Evolutionary conservation across 352 stramenopile species (phyloP).

Genomic region (Bremia lactucae): DNA sequence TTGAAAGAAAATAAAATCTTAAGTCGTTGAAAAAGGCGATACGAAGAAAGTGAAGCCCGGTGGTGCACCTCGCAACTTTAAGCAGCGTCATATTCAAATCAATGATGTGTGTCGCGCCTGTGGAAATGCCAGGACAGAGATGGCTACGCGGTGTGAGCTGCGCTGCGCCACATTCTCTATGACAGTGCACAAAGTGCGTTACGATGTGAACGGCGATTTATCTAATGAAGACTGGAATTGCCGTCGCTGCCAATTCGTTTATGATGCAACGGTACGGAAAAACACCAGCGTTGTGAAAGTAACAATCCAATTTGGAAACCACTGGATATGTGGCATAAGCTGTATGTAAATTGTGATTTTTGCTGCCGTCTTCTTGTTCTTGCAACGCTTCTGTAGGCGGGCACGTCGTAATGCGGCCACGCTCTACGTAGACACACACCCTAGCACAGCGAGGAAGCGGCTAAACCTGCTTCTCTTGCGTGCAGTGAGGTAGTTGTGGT

Average conservation of each 20-base stretch:
- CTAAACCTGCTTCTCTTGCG: too few relatives aligned
- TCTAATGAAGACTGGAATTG: slow-evolving; percentile 42
- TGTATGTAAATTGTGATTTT: slow-evolving; percentile 35
- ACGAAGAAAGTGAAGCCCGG: slow-evolving; percentile 10
- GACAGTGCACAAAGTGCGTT: slow-evolving; percentile 68
- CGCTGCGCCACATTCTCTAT: slow-evolving; percentile 53
- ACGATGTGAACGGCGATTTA: slow-evolving; percentile 32
- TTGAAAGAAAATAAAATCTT: slow-evolving; percentile 4
- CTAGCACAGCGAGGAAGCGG: too few relatives aligned
- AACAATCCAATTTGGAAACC: slow-evolving; percentile 22
- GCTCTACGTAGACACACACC: too few relatives aligned
- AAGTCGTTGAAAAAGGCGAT: background rate
- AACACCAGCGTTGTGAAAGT: slow-evolving; percentile 15
- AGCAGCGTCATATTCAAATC: slow-evolving; percentile 62
- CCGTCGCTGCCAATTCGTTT: slow-evolving; percentile 40
- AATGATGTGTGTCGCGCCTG: slow-evolving; percentile 61
- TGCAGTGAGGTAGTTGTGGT: too few relatives aligned
- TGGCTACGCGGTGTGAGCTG: slow-evolving; percentile 38
- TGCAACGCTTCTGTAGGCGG: slow-evolving; percentile 64
- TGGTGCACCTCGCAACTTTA: slow-evolving; percentile 31
- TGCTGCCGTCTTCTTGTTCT: slow-evolving; percentile 49
- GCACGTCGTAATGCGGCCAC: too few relatives aligned
- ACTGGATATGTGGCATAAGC: slow-evolving; percentile 18
- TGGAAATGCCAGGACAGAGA: slow-evolving; percentile 39
- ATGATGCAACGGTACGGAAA: slow-evolving; percentile 22